Conservation (phyloP, 2,329 filamentous ascomycete species). For the Epichloe sibirici region DNA sequence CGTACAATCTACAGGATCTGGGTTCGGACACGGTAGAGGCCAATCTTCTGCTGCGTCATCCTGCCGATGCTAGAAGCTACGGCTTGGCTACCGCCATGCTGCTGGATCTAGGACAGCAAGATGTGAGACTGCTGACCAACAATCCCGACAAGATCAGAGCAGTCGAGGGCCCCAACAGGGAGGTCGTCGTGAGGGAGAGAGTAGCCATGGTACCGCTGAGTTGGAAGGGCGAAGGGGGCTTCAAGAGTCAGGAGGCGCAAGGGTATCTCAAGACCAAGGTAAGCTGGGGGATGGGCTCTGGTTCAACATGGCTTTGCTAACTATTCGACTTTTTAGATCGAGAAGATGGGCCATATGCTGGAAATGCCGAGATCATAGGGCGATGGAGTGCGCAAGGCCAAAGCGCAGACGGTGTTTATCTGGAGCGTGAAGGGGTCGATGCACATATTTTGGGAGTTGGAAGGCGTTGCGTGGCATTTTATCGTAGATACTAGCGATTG, state of each 20-base stretch:
- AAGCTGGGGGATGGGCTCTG: slow-evolving; percentile 17
- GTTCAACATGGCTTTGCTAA: slow-evolving; percentile 10
- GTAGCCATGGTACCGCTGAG: slow-evolving; percentile 93
- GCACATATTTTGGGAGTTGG: slow-evolving; percentile 2
- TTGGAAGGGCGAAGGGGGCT: slow-evolving; percentile 77
- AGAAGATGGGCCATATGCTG: slow-evolving; percentile 78
- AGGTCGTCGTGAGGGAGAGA: slow-evolving; percentile 76
- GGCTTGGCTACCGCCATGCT: slow-evolving; percentile 95
- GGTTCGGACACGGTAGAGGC: slow-evolving; percentile 97
- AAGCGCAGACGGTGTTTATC: background rate
- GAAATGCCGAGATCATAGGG: slow-evolving; percentile 32
- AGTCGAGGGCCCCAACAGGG: slow-evolving; percentile 80
- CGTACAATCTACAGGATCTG: slow-evolving; percentile 93
- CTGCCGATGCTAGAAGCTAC: slow-evolving; percentile 88
- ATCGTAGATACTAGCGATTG: background rate
- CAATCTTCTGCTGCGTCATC: slow-evolving; percentile 80
- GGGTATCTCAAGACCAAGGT: slow-evolving; percentile 94
- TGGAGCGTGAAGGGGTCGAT: background rate
- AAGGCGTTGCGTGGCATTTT: background rate
- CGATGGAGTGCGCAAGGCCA: background rate
- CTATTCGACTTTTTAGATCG: slow-evolving; percentile 42
- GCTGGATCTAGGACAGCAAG: slow-evolving; percentile 65
- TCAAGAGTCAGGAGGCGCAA: slow-evolving; percentile 79
- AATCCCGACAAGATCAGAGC: slow-evolving; percentile 95
- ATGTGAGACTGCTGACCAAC: slow-evolving; percentile 80